These are phyloP conservation scores for Scutellaria minor DNA, from an alignment of 257 asterid genomes.

Conservation along the genomic window DNA sequence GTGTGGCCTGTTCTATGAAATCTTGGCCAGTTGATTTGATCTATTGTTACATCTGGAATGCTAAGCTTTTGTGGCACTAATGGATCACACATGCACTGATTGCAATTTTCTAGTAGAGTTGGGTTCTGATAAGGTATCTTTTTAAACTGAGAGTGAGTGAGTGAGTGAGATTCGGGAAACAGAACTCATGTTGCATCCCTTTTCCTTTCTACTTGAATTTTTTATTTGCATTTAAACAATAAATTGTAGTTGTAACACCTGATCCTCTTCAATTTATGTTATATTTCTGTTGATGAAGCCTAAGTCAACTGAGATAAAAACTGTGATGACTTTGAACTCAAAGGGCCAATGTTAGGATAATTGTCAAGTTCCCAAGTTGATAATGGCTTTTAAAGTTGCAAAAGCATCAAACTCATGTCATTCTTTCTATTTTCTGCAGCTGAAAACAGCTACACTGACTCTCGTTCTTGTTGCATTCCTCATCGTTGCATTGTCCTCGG, in stretches of 20 bases:
- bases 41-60: background rate
- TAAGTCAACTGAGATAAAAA: too few relatives aligned
- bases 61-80: background rate
- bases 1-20: background rate
- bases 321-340: too few relatives aligned
- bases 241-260: too few relatives aligned
- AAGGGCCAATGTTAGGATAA: background rate
- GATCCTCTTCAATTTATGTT: too few relatives aligned
- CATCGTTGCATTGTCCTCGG: conserved; percentile 71
- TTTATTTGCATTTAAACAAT: too few relatives aligned
- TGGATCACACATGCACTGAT: background rate
- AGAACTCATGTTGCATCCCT: too few relatives aligned
- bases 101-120: background rate
- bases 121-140: background rate
- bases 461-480: conserved; percentile 83
- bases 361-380: background rate
- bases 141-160: background rate
- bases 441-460: conserved; percentile 87
- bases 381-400: background rate
- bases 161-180: too few relatives aligned
- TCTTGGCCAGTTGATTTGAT: background rate
- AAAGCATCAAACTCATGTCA: conserved; percentile 21
- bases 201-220: too few relatives aligned
- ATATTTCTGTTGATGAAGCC: too few relatives aligned
- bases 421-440: conserved; percentile 55